These are phyloP conservation scores for Corchorus capsularis DNA, from an alignment of 345 rosid species.

Conservation along the genomic window DNA sequence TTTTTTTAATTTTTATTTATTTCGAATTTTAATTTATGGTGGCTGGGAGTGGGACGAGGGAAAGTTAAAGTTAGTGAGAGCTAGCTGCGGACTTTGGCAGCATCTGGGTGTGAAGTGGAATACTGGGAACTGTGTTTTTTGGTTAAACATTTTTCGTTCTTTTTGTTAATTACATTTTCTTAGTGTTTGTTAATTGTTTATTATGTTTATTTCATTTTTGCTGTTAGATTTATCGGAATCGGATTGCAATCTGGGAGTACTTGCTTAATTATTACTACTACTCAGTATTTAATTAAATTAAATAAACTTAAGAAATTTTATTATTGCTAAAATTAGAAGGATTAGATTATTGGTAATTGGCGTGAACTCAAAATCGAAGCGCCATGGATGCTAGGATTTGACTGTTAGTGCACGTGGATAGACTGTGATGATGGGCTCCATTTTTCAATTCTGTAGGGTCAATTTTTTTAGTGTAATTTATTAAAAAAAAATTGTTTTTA, in stretches of 20 bases:
- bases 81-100: background rate
- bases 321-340: background rate
- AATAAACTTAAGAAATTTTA: background rate
- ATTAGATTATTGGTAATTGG: no score
- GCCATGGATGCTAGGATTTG: background rate
- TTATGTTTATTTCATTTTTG: background rate
- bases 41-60: background rate
- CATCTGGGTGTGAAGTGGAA: background rate
- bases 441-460: background rate
- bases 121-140: constrained; percentile 2
- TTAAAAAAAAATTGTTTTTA: no score
- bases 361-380: background rate
- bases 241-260: no score
- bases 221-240: background rate
- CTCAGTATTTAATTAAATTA: no score
- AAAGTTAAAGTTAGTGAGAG: background rate
- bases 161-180: background rate
- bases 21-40: constrained; percentile 12
- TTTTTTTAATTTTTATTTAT: constrained; percentile 21
- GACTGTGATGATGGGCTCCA: constrained; percentile 1
- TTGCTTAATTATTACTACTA: no score
- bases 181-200: background rate
- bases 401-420: constrained; percentile 4
- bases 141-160: background rate
- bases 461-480: no score